Percentiles rank a stretch among this genome's conserved stretches.
Evolutionary conservation across 2,329 filamentous ascomycete species (phyloP).

Genomic region (Stenocarpella maydis): DNA sequence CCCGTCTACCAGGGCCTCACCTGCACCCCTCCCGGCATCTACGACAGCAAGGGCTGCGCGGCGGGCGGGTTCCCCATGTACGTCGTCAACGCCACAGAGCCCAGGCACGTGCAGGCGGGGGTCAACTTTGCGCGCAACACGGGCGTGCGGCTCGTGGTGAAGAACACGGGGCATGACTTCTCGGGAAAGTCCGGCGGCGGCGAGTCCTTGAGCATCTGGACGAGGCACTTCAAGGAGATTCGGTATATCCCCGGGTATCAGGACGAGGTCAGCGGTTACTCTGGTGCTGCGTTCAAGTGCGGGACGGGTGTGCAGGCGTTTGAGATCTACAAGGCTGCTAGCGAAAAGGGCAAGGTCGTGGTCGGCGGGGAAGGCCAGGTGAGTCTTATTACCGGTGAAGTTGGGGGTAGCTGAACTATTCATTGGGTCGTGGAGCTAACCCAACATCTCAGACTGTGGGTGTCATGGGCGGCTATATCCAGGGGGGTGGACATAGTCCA

Average conservation of each 20-base stretch:
- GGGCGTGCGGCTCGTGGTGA: slow-evolving; percentile 58
- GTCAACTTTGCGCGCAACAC: slow-evolving; percentile 51
- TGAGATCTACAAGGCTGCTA: slow-evolving; percentile 19
- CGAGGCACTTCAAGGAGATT: slow-evolving; percentile 55
- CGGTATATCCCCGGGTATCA: slow-evolving; percentile 13
- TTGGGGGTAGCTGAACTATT: background rate
- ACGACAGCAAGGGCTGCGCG: slow-evolving; percentile 44
- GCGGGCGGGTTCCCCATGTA: slow-evolving; percentile 48
- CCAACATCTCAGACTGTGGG: slow-evolving; percentile 40
- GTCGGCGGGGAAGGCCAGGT: slow-evolving; percentile 31
- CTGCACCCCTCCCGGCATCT: slow-evolving; percentile 39
- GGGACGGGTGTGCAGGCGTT: slow-evolving; percentile 29
- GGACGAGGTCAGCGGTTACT: slow-evolving; percentile 41
- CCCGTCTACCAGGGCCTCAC: slow-evolving; percentile 46
- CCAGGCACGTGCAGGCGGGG: slow-evolving; percentile 47
- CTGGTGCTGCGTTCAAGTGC: slow-evolving; percentile 56
- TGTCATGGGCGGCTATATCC: slow-evolving; percentile 58
- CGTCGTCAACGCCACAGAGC: slow-evolving; percentile 48
- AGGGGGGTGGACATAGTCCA: slow-evolving; percentile 59
- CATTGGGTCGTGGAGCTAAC: background rate
- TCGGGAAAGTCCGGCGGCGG: slow-evolving; percentile 58
- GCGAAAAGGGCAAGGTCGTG: slow-evolving; percentile 14
- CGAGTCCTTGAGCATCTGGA: slow-evolving; percentile 57
- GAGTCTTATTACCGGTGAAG: background rate
- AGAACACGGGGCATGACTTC: slow-evolving; percentile 63